These are phyloP conservation scores for Tolypocladium paradoxum DNA, from an alignment of 2,329 filamentous ascomycete genomes.

Conservation along the genomic window DNA sequence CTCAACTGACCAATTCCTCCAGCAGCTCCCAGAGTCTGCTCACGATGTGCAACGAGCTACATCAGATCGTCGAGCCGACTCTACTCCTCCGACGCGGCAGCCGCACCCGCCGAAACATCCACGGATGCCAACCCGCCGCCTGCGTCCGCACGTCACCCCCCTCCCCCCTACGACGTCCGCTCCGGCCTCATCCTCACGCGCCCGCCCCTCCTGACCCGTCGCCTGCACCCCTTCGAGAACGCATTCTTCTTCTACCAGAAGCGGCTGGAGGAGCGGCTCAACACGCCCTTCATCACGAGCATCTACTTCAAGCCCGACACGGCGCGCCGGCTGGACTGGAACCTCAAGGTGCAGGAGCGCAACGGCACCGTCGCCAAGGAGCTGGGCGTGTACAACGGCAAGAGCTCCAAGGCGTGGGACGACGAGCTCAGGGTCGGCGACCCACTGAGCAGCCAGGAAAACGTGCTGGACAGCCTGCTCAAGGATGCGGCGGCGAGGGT, in stretches of 20 bases:
- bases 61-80: slow-evolving; percentile 18
- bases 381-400: slow-evolving; percentile 72
- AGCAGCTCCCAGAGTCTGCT: slow-evolving; percentile 23
- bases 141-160: slow-evolving; percentile 6
- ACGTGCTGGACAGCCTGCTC: slow-evolving; percentile 57
- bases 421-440: slow-evolving; percentile 79
- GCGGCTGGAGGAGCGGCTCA: slow-evolving; percentile 85
- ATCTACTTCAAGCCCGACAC: slow-evolving; percentile 95
- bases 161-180: slow-evolving; percentile 36
- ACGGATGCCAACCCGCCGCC: slow-evolving; percentile 10
- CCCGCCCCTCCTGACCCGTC: slow-evolving; percentile 74
- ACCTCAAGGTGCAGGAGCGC: slow-evolving; percentile 70
- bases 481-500: slow-evolving; percentile 61
- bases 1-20: slow-evolving; percentile 2
- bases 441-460: slow-evolving; percentile 50
- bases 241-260: slow-evolving; percentile 96
- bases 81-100: slow-evolving; percentile 22
- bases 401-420: slow-evolving; percentile 66
- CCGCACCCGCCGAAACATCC: slow-evolving; percentile 9
- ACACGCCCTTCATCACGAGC: slow-evolving; percentile 75
- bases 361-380: slow-evolving; percentile 67
- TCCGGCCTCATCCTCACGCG: slow-evolving; percentile 76
- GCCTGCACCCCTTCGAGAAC: slow-evolving; percentile 79
- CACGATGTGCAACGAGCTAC: slow-evolving; percentile 24
- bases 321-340: slow-evolving; percentile 77